Conservation (phyloP, 805 yeast genomes). For the Ogataea kodamae region DNA sequence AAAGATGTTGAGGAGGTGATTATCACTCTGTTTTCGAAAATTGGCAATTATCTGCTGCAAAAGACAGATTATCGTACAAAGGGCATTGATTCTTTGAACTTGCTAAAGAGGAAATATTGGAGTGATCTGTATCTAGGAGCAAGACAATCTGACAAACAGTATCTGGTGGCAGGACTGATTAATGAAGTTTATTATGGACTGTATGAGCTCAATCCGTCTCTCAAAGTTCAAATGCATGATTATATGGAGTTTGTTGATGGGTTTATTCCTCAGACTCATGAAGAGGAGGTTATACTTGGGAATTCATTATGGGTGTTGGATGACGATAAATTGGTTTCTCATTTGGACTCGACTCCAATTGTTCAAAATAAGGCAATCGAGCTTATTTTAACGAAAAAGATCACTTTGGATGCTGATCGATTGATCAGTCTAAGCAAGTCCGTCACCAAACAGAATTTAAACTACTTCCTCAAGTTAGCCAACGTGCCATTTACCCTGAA, state of each 20-base stretch:
- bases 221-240: slow-evolving; percentile 1
- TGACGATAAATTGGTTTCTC: slow-evolving; percentile 5
- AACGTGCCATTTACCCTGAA: background rate
- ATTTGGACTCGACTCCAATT: slow-evolving; percentile 1
- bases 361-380: slow-evolving; percentile 4
- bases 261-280: background rate
- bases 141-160: slow-evolving; percentile 1
- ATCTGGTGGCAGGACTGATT: slow-evolving; percentile 23
- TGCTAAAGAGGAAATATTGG: slow-evolving; percentile 29
- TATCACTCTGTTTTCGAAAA: slow-evolving; percentile 39
- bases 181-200: slow-evolving; percentile 27
- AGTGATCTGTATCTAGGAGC: slow-evolving; percentile 11
- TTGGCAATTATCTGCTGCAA: slow-evolving; percentile 41
- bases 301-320: slow-evolving; percentile 24
- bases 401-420: slow-evolving; percentile 2
- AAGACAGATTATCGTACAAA: slow-evolving; percentile 4
- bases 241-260: slow-evolving; percentile 2
- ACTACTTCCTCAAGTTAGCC: background rate
- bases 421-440: slow-evolving; percentile 4
- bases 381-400: slow-evolving; percentile 1
- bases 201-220: slow-evolving; percentile 4
- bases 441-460: background rate
- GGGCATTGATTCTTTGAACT: slow-evolving; percentile 7
- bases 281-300: slow-evolving; percentile 6
- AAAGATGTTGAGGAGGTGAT: slow-evolving; percentile 28